Percentiles rank a stretch among this genome's conserved stretches.
These are phyloP conservation scores for Somion occarium DNA, from an alignment of 1,284 basidiomycete genomes.

Conservation along the genomic window DNA sequence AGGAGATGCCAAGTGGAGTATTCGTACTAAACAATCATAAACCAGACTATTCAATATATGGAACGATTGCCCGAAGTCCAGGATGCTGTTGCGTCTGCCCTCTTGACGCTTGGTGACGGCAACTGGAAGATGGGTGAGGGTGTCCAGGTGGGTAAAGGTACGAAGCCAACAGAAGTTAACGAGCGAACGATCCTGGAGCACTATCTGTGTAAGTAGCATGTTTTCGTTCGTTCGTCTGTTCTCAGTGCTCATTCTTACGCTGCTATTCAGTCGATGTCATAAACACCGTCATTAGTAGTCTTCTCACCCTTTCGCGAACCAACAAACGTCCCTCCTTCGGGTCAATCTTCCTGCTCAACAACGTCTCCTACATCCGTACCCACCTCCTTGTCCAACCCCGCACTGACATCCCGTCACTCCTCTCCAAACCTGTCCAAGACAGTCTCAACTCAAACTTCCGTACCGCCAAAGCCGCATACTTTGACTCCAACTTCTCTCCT, in stretches of 20 bases:
- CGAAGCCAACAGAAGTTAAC: slow-evolving; percentile 45
- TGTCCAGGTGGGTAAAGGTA: slow-evolving; percentile 49
- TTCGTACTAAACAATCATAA: neutral
- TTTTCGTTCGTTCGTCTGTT: too few relatives aligned
- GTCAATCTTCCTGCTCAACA: slow-evolving; percentile 75
- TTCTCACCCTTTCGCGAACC: slow-evolving; percentile 58
- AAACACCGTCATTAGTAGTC: slow-evolving; percentile 49
- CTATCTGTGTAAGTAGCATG: slow-evolving; percentile 54
- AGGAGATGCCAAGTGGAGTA: neutral
- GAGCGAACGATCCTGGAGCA: slow-evolving; percentile 66
- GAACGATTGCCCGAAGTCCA: slow-evolving; percentile 64
- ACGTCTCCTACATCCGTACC: slow-evolving; percentile 61
- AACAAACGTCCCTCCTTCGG: slow-evolving; percentile 62
- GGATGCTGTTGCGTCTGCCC: slow-evolving; percentile 56
- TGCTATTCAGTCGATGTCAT: slow-evolving; percentile 58
- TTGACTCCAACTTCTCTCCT: slow-evolving; percentile 74
- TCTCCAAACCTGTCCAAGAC: slow-evolving; percentile 60
- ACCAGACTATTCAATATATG: slow-evolving; percentile 65
- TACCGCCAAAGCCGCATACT: slow-evolving; percentile 75
- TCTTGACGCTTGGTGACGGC: slow-evolving; percentile 70
- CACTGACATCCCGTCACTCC: slow-evolving; percentile 38
- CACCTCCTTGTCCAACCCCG: slow-evolving; percentile 49
- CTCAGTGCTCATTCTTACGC: neutral
- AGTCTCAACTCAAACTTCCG: slow-evolving; percentile 63
- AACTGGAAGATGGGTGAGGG: slow-evolving; percentile 89